These are phyloP conservation scores for Sclerotinia subarctica DNA, from an alignment of 2,329 filamentous ascomycete genomes.

Conservation along the genomic window DNA sequence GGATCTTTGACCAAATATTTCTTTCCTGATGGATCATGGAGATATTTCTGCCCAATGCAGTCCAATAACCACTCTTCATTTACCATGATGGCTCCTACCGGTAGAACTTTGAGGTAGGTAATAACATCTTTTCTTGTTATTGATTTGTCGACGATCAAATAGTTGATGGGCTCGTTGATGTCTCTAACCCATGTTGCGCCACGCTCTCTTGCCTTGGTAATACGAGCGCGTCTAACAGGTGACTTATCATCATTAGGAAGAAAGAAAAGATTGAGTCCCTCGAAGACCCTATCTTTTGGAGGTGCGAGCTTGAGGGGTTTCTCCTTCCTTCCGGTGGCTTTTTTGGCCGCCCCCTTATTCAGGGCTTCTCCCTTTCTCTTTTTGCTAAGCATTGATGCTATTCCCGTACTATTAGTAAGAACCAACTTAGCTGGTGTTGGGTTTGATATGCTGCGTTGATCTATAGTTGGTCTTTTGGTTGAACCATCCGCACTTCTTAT, in stretches of 20 bases:
- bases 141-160: constrained; percentile 73
- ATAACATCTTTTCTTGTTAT: constrained; percentile 64
- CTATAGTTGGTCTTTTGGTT: constrained; percentile 16
- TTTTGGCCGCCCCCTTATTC: constrained; percentile 11
- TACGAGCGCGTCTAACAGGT: constrained; percentile 63
- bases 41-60: constrained; percentile 56
- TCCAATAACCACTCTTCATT: constrained; percentile 68
- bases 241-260: constrained; percentile 77
- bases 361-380: constrained; percentile 22
- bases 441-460: constrained; percentile 30
- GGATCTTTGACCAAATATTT: constrained; percentile 52
- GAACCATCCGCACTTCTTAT: constrained; percentile 8
- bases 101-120: constrained; percentile 46
- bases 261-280: constrained; percentile 65
- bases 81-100: constrained; percentile 53
- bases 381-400: constrained; percentile 33
- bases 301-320: constrained; percentile 46
- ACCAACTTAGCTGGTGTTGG: constrained; percentile 30
- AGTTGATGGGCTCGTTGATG: constrained; percentile 59
- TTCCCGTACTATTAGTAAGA: constrained; percentile 33
- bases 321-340: constrained; percentile 46
- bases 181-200: constrained; percentile 69
- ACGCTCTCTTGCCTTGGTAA: constrained; percentile 69
- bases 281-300: constrained; percentile 57
- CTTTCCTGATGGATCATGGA: constrained; percentile 57